Conservation (phyloP, 2,329 filamentous ascomycete genomes). For the Curvularia hawaiiensis region DNA sequence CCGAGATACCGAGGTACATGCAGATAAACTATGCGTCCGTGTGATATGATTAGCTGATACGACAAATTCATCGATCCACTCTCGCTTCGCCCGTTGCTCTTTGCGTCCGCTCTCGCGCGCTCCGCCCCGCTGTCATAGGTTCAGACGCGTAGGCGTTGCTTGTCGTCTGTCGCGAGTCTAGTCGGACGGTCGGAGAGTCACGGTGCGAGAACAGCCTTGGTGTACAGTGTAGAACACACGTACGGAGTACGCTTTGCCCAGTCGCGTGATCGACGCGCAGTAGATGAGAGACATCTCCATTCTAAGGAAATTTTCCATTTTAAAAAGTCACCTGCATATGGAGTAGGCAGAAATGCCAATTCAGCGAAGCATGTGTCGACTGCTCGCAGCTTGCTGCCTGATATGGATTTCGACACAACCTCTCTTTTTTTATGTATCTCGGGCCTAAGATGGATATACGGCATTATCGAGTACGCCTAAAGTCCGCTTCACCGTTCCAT, state of each 20-base stretch:
- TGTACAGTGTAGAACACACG: neutral
- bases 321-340: neutral
- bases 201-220: neutral
- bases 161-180: neutral
- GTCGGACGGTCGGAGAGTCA: neutral
- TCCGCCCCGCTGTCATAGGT: neutral
- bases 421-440: neutral
- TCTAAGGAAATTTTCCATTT: neutral
- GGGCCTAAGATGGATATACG: neutral
- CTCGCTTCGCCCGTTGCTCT: neutral
- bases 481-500: neutral
- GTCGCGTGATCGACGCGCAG: neutral
- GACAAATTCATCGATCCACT: neutral
- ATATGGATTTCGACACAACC: neutral
- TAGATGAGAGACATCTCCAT: neutral
- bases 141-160: neutral
- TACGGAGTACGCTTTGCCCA: neutral
- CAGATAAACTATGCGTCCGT: neutral
- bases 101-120: neutral
- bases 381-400: neutral
- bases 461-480: neutral
- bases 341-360: neutral
- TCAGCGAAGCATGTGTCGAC: neutral
- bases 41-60: neutral
- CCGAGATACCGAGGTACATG: neutral